These are phyloP conservation scores for Leccinum sublutescens DNA, from an alignment of 768 basidiomycete genomes.

Conservation along the genomic window DNA sequence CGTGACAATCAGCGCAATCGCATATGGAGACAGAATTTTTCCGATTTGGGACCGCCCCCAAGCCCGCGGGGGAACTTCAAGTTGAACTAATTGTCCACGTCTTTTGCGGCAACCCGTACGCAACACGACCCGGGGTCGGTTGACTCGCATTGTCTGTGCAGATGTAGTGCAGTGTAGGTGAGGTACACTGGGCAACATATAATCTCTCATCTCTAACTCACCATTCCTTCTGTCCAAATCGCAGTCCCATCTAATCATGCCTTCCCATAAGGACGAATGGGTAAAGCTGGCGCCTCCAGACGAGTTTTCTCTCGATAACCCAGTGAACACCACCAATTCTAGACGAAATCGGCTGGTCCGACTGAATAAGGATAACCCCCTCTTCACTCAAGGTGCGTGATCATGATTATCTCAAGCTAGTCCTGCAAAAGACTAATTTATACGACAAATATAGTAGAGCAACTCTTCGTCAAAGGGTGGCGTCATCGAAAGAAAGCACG, in stretches of 20 bases:
- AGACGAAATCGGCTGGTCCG: slow-evolving; percentile 43
- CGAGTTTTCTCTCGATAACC: slow-evolving; percentile 41
- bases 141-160: slow-evolving; percentile 12
- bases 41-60: slow-evolving; percentile 1
- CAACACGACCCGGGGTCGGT: slow-evolving; percentile 3
- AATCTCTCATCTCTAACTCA: slow-evolving; percentile 10
- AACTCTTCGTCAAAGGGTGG: slow-evolving; percentile 53
- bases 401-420: background rate
- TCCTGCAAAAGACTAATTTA: background rate
- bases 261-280: slow-evolving; percentile 25
- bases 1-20: slow-evolving; percentile 1
- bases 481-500: slow-evolving; percentile 50
- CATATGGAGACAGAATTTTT: slow-evolving; percentile 13
- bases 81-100: slow-evolving; percentile 25
- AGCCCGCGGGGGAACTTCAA: slow-evolving; percentile 11
- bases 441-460: slow-evolving; percentile 40
- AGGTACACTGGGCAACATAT: slow-evolving; percentile 24
- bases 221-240: background rate
- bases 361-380: slow-evolving; percentile 35
- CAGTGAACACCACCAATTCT: slow-evolving; percentile 36
- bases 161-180: slow-evolving; percentile 22
- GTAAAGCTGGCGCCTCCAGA: slow-evolving; percentile 30
- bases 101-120: slow-evolving; percentile 11
- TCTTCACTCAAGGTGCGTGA: slow-evolving; percentile 42
- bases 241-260: slow-evolving; percentile 18